phyloP scores from a whole-genome alignment of 352 stramenopile genomes.

The Pythium chondricola region DNA sequence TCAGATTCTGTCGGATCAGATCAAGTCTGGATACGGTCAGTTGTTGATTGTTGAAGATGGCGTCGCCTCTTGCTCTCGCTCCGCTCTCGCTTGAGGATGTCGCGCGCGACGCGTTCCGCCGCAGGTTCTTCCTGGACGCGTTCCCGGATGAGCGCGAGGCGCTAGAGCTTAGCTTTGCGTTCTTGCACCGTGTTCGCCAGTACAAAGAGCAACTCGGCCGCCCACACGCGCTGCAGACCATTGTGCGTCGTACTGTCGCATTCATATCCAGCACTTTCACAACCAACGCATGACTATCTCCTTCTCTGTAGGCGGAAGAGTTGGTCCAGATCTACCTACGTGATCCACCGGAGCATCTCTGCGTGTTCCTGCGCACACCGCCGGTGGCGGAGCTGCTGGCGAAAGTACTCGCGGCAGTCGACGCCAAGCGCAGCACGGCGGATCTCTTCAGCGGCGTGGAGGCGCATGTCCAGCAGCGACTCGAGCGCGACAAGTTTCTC shows the following conservation, averaged over 20 bases:
- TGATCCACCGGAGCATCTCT: conserved; percentile 22
- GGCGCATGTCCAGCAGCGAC: conserved; percentile 31
- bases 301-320: conserved; percentile 58
- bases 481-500: conserved; percentile 49
- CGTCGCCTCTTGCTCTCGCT: neutral
- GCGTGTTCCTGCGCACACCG: conserved; percentile 14
- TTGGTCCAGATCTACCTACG: conserved; percentile 32
- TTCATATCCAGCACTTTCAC: neutral
- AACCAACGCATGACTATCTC: too few relatives aligned
- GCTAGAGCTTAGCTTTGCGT: conserved; percentile 51
- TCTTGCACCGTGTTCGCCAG: conserved; percentile 44
- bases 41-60: neutral
- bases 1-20: neutral
- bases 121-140: conserved; percentile 48
- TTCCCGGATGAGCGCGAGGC: conserved; percentile 48
- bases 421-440: conserved; percentile 25
- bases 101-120: conserved; percentile 45
- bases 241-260: conserved; percentile 20
- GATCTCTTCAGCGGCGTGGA: conserved; percentile 65
- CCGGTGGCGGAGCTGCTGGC: conserved; percentile 21
- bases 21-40: neutral
- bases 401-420: conserved; percentile 27
- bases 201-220: conserved; percentile 50
- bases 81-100: conserved; percentile 50
- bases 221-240: conserved; percentile 33